Evolutionary conservation across 768 basidiomycete genomes (phyloP).

Genomic region (Kwoniella dendrophila): DNA sequence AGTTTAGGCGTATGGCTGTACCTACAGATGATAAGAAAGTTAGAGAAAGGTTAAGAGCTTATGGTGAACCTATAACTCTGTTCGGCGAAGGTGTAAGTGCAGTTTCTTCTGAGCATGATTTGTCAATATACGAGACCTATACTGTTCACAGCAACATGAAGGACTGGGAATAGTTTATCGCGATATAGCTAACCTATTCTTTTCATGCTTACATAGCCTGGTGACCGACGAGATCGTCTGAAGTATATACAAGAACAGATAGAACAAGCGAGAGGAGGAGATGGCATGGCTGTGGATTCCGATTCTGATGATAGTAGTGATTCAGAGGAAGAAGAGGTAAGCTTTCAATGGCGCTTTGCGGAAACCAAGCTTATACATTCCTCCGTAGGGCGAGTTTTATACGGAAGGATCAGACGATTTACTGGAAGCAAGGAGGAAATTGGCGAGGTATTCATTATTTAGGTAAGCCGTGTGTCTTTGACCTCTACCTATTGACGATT

Average conservation of each 20-base stretch:
- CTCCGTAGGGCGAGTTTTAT: conserved; percentile 82
- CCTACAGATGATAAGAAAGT: conserved; percentile 97
- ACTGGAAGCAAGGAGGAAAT: conserved; percentile 75
- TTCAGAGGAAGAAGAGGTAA: conserved; percentile 49
- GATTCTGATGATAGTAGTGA: conserved; percentile 60
- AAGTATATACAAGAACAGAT: conserved; percentile 94
- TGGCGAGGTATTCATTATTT: conserved; percentile 92
- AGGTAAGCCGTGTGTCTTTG: conserved; percentile 65
- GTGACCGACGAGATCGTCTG: conserved; percentile 91
- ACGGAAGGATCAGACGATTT: conserved; percentile 86
- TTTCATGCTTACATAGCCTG: conserved; percentile 64
- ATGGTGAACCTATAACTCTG: conserved; percentile 94
- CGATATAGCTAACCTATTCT: neutral
- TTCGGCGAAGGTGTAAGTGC: conserved; percentile 93
- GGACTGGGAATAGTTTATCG: neutral
- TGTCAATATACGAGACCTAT: too few species aligned
- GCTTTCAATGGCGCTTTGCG: conserved; percentile 6
- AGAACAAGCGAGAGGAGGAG: conserved; percentile 80
- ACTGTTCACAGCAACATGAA: too few species aligned
- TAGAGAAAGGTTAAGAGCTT: conserved; percentile 81
- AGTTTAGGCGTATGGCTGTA: conserved; percentile 86
- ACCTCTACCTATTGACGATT: neutral
- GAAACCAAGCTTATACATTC: conserved; percentile 19
- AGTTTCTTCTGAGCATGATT: neutral
- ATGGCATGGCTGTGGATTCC: conserved; percentile 63